Evolutionary conservation across 1,284 basidiomycete genomes (phyloP), one percentile per base, ranked within the genome.

Genomic region (Entoloma clypeatum): DNA sequence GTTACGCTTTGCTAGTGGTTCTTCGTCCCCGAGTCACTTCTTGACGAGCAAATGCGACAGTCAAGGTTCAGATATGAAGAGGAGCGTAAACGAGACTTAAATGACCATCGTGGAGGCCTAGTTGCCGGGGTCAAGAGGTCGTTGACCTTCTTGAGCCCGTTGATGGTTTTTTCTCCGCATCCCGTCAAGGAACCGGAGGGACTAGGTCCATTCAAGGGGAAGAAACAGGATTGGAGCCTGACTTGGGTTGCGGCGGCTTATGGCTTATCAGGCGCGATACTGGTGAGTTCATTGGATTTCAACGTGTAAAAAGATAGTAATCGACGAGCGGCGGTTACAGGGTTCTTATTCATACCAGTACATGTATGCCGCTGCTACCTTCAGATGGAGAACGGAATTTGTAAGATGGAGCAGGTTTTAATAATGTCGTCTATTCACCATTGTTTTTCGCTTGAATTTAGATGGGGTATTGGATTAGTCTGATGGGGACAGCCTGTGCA

Each of bases 401-500:
- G 85, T 86, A 50, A 48, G 74, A 62, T 8, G 6, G 10, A 27
- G 31, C 35, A 14, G 17, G 16, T 41, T 24, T 3, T 11, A n/a
- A n/a, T n/a, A n/a, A n/a, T 4, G 28, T 14, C 9, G 16, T 5
- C 23, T 5, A 11, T 13, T 10, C 11, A 8, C 17, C 37, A 27
- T 29, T 21, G n/a, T 21, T 42, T 36, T 8, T 16, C 10, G n/a
- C 7, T 29, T 30, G 2, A 6, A 23, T 32, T 14, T 47, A 91
- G 83, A 62, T 86, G 11, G 88, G 86, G 4, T 89, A 89, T 49
- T 91, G 75, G 67, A 60, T 91, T 36, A 84, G 78, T 45, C 47
- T 77, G 4, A 55, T 80, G 10, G 77, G 79, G 10, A 63, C 68
- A n/a, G 61, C 69, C 2, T 70, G 86, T 4, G 81, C 82, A 1